Conservation (phyloP, 148 eudicot genomes). For the Nepenthes gracilis region DNA sequence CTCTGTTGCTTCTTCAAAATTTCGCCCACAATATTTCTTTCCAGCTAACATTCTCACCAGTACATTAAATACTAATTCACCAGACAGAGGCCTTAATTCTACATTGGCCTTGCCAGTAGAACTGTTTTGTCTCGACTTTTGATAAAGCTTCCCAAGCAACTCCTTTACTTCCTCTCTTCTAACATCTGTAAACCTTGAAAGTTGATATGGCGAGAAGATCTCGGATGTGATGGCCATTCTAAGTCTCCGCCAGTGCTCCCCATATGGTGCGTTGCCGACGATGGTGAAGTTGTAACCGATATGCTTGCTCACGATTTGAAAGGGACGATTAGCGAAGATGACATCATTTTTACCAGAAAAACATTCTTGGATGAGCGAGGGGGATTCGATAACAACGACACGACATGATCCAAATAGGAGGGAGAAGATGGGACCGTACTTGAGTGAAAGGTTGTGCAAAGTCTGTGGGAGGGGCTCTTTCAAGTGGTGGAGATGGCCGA, state of each 20-base stretch:
- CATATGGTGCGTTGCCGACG: conserved; percentile 11
- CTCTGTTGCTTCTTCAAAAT: neutral
- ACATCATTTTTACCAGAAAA: conserved; percentile 18
- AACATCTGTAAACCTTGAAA: conserved; percentile 1
- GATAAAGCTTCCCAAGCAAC: neutral
- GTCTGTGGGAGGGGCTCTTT: conserved; percentile 22
- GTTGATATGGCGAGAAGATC: conserved; percentile 11
- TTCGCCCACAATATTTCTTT: conserved; percentile 4
- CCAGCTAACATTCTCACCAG: conserved; percentile 16
- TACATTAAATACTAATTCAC: conserved; percentile 15
- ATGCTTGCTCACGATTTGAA: conserved; percentile 14
- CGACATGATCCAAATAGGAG: conserved; percentile 22
- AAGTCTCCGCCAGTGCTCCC: conserved; percentile 13
- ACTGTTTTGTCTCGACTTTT: neutral
- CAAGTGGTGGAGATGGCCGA: conserved; percentile 40
- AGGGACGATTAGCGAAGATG: conserved; percentile 27
- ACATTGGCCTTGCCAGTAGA: neutral
- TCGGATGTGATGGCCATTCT: conserved; percentile 5
- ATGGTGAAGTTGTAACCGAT: conserved; percentile 13
- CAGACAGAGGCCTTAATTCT: conserved; percentile 5
- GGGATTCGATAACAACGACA: conserved; percentile 22
- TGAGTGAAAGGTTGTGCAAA: conserved; percentile 12
- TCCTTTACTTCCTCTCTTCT: conserved; percentile 7
- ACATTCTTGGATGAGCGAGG: conserved; percentile 26
- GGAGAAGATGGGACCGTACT: conserved; percentile 22